These are phyloP conservation scores for Balamuthia mandrillaris DNA, from an alignment of 208 protist genomes.

Conservation along the genomic window DNA sequence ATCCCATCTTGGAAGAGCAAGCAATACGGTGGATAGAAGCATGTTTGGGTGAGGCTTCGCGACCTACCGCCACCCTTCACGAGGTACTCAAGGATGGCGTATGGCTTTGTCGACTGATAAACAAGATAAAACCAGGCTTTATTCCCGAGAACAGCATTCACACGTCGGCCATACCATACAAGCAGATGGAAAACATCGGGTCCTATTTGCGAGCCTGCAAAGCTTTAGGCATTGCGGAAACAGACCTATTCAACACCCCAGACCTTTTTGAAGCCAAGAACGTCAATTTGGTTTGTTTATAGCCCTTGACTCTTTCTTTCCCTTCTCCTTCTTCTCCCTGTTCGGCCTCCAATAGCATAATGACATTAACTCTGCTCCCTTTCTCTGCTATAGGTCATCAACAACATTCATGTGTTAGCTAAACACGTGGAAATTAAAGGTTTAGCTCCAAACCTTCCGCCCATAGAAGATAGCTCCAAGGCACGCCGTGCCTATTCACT, in stretches of 20 bases:
- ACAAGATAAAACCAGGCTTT: background rate
- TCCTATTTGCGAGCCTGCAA: conserved; percentile 47
- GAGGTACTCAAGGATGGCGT: conserved; percentile 47
- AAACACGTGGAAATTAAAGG: background rate
- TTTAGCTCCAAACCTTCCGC: background rate
- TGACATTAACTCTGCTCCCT: too few species aligned
- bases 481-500: background rate
- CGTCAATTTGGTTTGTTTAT: conserved; percentile 40
- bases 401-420: conserved; percentile 49
- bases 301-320: background rate
- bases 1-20: conserved; percentile 49
- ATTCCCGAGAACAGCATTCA: conserved; percentile 40
- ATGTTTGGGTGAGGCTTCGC: conserved; percentile 7
- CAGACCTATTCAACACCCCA: conserved; percentile 32
- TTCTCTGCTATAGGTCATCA: conserved; percentile 13
- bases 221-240: background rate
- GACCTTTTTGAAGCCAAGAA: conserved; percentile 46
- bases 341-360: too few species aligned
- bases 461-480: conserved; percentile 13
- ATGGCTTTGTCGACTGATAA: conserved; percentile 34
- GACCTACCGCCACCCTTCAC: background rate
- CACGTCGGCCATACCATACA: conserved; percentile 36
- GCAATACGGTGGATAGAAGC: conserved; percentile 37
- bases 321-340: too few species aligned
- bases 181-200: conserved; percentile 59